Conservation (phyloP, 345 rosid genomes). For the Citrus glauca region DNA sequence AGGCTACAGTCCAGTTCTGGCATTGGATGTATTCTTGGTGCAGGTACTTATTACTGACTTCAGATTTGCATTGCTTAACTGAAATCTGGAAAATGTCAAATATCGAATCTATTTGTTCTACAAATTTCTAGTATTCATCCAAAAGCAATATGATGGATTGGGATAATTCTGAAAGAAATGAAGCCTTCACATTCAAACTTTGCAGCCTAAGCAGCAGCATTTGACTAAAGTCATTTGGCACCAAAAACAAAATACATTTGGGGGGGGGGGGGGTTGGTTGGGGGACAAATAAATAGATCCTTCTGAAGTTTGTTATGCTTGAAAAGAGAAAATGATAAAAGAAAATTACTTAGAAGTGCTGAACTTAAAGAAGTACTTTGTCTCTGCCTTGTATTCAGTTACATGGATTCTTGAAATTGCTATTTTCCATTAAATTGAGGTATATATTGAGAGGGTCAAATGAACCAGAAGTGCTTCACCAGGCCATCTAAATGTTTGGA, state of each 20-base stretch:
- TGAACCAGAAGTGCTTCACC: neutral
- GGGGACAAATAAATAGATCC: neutral
- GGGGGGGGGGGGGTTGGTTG: no score
- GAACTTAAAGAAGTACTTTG: neutral
- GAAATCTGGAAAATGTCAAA: neutral
- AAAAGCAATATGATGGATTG: neutral
- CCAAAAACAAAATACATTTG: neutral
- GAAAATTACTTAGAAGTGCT: neutral
- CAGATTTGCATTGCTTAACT: neutral
- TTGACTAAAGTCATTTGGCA: neutral
- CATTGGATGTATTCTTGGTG: constrained; percentile 92
- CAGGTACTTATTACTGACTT: constrained; percentile 51
- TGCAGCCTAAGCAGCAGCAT: neutral
- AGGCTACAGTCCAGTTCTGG: constrained; percentile 79
- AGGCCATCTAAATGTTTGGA: neutral
- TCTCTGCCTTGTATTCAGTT: neutral
- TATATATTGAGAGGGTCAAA: neutral
- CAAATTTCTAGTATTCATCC: neutral
- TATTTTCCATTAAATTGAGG: neutral
- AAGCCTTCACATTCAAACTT: neutral
- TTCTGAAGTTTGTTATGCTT: neutral
- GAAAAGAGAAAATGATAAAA: neutral
- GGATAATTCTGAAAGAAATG: neutral
- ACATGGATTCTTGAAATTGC: neutral
- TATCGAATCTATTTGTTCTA: neutral